A percentile compares a stretch with the other conserved stretches of the same genome.
phyloP scores from a whole-genome alignment of 1,139 yeast genomes.

The Scheffersomyces segobiensis region DNA sequence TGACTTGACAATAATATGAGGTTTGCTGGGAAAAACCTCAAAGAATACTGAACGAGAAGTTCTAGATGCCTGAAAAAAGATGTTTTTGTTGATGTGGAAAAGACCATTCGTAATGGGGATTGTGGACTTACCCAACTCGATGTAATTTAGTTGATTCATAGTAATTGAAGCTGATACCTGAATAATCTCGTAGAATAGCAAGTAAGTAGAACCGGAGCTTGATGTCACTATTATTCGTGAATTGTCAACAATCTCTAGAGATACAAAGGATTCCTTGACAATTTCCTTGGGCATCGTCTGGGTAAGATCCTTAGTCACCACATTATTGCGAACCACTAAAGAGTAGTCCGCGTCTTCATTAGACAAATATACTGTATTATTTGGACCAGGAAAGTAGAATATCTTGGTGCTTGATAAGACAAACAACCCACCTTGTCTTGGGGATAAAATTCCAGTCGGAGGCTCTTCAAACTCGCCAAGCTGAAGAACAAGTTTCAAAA shows the following conservation, averaged over 20 bases:
- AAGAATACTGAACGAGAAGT: slow-evolving; percentile 37
- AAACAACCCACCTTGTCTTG: slow-evolving; percentile 29
- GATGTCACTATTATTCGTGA: slow-evolving; percentile 29
- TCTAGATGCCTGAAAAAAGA: slow-evolving; percentile 35
- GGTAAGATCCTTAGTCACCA: slow-evolving; percentile 12
- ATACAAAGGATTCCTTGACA: slow-evolving; percentile 6
- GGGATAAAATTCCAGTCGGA: slow-evolving; percentile 31
- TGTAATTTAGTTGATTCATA: slow-evolving; percentile 25
- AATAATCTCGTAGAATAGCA: slow-evolving; percentile 23
- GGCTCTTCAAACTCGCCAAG: slow-evolving; percentile 36
- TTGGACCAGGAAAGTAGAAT: slow-evolving; percentile 32
- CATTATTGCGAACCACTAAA: slow-evolving; percentile 1
- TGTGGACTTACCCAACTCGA: slow-evolving; percentile 34
- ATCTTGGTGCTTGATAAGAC: slow-evolving; percentile 29
- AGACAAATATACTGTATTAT: slow-evolving; percentile 3
- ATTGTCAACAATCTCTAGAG: slow-evolving; percentile 24
- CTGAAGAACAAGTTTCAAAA: slow-evolving; percentile 20
- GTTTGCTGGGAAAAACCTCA: slow-evolving; percentile 25
- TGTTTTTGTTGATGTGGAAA: slow-evolving; percentile 28
- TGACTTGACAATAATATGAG: slow-evolving; percentile 26
- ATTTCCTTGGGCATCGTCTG: slow-evolving; percentile 7
- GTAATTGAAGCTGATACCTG: slow-evolving; percentile 1
- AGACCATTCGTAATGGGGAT: slow-evolving; percentile 20
- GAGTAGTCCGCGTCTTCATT: not conserved
- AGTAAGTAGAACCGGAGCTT: slow-evolving; percentile 31